Base-by-base conservation (phyloP, 139 green algal species). In the Edaphochlamys debaryana region DNA sequence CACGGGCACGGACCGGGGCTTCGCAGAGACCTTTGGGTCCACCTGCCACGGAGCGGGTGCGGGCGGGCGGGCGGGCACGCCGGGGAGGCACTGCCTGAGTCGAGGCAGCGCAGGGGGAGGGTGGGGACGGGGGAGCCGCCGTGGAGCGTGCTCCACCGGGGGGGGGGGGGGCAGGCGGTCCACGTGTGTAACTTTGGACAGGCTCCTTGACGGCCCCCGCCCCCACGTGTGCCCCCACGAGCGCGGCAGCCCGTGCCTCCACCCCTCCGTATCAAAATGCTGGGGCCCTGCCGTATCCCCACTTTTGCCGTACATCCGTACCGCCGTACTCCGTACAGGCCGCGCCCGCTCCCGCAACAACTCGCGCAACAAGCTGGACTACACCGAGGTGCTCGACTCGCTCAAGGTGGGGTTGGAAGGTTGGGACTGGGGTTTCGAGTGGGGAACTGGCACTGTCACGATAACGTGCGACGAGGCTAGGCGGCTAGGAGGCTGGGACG, bases 331-430 rank as follows among this genome's bases (percentile, higher is more conserved):
- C 6, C 42, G 2, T 30, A 4, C 85, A 85, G 95, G 95, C 23
- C 91, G 95, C 7, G 88, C 94, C 0, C 87, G 90, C 73, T 92
- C 82, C 69, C 89, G 95, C 79, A 96, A 96, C 90, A 93, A 87
- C 85, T 79, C 79, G 27, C 91, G 93, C 32, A 90, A 94, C 78
- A 94, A 94, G 75, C 89, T 98, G 7, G 87, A 94, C 80, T 97
- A 96, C 91, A 71, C 93, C 86, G 60, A 92, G 67, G 94, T 97
- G 42, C 90, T 98, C 78, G 90, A 96, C n/a, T 86, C 82, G 17
- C 88, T 98, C 0, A 96, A 97, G 85, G 80, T 86, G 58, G 15
- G 73, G 29, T 13, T 13, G 45, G 45, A n/a, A n/a, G n/a, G n/a
- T n/a, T n/a, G n/a, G n/a, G n/a, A n/a, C n/a, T n/a, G n/a, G n/a